phyloP scores from a whole-genome alignment of 1,284 basidiomycete species.

The Lentinus polychrous region DNA sequence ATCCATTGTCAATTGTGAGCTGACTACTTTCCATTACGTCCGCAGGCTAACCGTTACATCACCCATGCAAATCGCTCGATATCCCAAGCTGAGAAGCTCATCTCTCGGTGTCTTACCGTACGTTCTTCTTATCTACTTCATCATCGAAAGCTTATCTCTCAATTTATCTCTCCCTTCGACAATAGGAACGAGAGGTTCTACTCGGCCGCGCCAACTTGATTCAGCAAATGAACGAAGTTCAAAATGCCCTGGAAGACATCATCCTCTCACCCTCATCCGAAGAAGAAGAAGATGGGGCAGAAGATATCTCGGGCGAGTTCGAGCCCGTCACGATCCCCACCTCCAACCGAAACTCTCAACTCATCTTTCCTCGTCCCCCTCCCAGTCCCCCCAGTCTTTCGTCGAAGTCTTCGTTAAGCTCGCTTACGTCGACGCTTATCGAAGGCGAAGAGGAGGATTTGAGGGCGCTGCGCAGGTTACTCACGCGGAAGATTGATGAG shows the following conservation, averaged over 20 bases:
- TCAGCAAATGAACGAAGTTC: slow-evolving; percentile 9
- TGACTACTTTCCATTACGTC: neutral
- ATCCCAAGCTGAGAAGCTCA: slow-evolving; percentile 36
- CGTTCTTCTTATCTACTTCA: slow-evolving; percentile 14
- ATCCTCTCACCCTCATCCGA: neutral
- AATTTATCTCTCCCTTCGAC: neutral
- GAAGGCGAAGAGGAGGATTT: slow-evolving; percentile 53
- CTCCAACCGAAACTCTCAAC: slow-evolving; percentile 12
- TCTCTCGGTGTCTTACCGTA: slow-evolving; percentile 39
- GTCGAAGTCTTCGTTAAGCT: slow-evolving; percentile 22
- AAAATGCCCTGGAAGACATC: slow-evolving; percentile 3
- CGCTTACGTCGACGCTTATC: slow-evolving; percentile 27
- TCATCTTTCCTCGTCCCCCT: slow-evolving; percentile 13
- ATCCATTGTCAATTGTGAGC: neutral
- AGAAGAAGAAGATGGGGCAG: neutral
- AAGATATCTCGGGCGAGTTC: slow-evolving; percentile 7
- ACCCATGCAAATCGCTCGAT: slow-evolving; percentile 44
- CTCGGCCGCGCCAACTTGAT: slow-evolving; percentile 17
- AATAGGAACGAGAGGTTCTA: slow-evolving; percentile 17
- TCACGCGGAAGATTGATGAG: slow-evolving; percentile 56
- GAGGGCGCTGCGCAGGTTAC: slow-evolving; percentile 46
- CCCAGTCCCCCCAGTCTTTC: slow-evolving; percentile 14
- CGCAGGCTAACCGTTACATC: slow-evolving; percentile 47
- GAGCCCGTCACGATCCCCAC: slow-evolving; percentile 22
- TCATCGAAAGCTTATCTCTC: neutral